Conservation (phyloP, 345 rosid genomes). For the Isatis tinctoria region DNA sequence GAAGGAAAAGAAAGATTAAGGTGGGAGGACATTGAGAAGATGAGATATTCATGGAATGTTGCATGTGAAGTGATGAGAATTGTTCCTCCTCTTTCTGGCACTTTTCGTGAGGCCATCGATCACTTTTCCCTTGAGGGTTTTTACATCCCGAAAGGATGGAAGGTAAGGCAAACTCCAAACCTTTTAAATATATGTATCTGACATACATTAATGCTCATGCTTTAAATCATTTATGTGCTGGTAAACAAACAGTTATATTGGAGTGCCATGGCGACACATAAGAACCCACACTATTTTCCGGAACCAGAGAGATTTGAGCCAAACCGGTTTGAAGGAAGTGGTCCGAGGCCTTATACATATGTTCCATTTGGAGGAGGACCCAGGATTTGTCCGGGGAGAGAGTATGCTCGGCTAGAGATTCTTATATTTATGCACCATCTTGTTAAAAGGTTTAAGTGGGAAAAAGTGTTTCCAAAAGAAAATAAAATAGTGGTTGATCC, state of each 20-base stretch:
- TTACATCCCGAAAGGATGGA: constrained; percentile 51
- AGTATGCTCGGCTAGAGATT: constrained; percentile 43
- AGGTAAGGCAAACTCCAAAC: constrained; percentile 16
- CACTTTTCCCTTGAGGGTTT: constrained; percentile 38
- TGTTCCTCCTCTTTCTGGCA: constrained; percentile 44
- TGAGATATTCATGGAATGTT: constrained; percentile 52
- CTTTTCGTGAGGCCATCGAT: constrained; percentile 40
- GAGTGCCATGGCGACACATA: constrained; percentile 45
- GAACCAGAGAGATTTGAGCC: constrained; percentile 48
- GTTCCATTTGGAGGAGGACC: constrained; percentile 57
- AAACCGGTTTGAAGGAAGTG: constrained; percentile 39
- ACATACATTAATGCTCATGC: background rate
- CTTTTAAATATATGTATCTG: background rate
- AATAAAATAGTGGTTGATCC: constrained; percentile 38
- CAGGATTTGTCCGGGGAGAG: constrained; percentile 51
- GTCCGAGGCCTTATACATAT: constrained; percentile 42
- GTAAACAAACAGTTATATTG: constrained; percentile 36
- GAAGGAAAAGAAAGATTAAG: constrained; percentile 30
- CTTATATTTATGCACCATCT: constrained; percentile 44
- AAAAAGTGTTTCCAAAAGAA: constrained; percentile 35
- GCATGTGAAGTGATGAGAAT: constrained; percentile 52
- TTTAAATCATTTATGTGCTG: background rate
- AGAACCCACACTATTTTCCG: constrained; percentile 33
- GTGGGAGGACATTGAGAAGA: constrained; percentile 46
- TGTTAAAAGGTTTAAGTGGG: constrained; percentile 44